These are phyloP conservation scores for Amphichorda felina DNA, from an alignment of 2,329 filamentous ascomycete species.

Conservation along the genomic window DNA sequence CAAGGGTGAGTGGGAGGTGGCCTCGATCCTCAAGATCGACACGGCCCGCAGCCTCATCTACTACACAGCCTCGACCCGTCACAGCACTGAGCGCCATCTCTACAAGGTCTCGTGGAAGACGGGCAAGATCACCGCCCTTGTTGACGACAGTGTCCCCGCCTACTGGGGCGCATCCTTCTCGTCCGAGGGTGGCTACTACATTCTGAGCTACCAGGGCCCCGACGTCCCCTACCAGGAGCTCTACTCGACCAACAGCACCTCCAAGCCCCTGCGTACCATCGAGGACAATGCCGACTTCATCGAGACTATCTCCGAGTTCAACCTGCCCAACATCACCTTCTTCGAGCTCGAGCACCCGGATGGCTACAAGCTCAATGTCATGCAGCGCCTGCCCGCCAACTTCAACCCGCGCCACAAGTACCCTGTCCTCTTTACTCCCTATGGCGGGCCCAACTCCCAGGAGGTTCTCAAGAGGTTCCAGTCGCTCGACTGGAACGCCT, in stretches of 20 bases:
- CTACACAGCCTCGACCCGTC: conserved; percentile 51
- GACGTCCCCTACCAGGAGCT: conserved; percentile 60
- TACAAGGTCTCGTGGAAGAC: conserved; percentile 52
- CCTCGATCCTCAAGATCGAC: conserved; percentile 47
- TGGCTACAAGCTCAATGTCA: conserved; percentile 50
- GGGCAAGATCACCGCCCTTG: conserved; percentile 42
- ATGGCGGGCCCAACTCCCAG: conserved; percentile 56
- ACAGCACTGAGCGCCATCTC: conserved; percentile 55
- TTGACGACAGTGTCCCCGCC: conserved; percentile 45
- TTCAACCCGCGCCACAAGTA: conserved; percentile 53
- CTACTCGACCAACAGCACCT: conserved; percentile 42
- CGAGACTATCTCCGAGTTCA: conserved; percentile 43
- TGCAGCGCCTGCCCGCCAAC: conserved; percentile 52
- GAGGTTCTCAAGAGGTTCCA: conserved; percentile 45
- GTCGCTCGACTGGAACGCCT: conserved; percentile 44
- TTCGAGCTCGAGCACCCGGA: conserved; percentile 50
- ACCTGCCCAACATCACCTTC: conserved; percentile 52
- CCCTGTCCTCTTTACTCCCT: conserved; percentile 54
- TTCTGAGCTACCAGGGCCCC: conserved; percentile 52
- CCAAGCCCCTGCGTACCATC: conserved; percentile 41
- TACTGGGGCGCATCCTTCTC: conserved; percentile 57
- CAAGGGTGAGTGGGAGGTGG: conserved; percentile 54
- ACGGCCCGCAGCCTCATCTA: conserved; percentile 43
- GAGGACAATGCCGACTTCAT: conserved; percentile 47
- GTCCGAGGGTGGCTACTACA: conserved; percentile 48